Conservation (phyloP, 2,329 filamentous ascomycete species). For the Aspergillus udagawae region DNA sequence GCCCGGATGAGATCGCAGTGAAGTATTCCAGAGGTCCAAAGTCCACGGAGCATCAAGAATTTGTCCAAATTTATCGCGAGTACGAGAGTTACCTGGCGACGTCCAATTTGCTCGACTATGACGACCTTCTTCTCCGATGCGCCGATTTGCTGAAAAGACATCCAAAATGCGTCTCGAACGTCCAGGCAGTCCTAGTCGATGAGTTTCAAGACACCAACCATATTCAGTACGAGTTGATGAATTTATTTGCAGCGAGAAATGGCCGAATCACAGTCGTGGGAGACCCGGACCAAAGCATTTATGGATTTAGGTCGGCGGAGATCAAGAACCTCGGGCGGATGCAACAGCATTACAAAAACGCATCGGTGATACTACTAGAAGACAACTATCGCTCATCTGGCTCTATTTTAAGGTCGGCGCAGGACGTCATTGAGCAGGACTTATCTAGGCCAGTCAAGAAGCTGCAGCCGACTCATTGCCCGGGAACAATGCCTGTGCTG, state of each 20-base stretch:
- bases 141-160: conserved; percentile 70
- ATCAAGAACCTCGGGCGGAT: conserved; percentile 81
- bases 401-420: conserved; percentile 72
- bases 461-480: conserved; percentile 73
- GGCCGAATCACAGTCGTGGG: conserved; percentile 89
- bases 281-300: conserved; percentile 97
- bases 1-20: conserved; percentile 41
- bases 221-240: conserved; percentile 93
- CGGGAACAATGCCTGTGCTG: conserved; percentile 75
- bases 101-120: conserved; percentile 87
- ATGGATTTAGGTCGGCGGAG: conserved; percentile 90
- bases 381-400: conserved; percentile 94
- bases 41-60: conserved; percentile 57
- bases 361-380: conserved; percentile 78
- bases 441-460: conserved; percentile 72
- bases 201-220: conserved; percentile 98
- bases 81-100: conserved; percentile 73
- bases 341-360: conserved; percentile 70
- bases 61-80: conserved; percentile 63
- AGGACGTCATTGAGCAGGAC: conserved; percentile 89
- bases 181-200: conserved; percentile 88
- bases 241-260: conserved; percentile 68
- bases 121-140: conserved; percentile 82
- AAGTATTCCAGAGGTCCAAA: conserved; percentile 34
- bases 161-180: conserved; percentile 79